Evolutionary conservation across 441 rosid species (phyloP), one percentile per base, ranked within the genome.

Genomic region (Aleurites moluccanus): DNA sequence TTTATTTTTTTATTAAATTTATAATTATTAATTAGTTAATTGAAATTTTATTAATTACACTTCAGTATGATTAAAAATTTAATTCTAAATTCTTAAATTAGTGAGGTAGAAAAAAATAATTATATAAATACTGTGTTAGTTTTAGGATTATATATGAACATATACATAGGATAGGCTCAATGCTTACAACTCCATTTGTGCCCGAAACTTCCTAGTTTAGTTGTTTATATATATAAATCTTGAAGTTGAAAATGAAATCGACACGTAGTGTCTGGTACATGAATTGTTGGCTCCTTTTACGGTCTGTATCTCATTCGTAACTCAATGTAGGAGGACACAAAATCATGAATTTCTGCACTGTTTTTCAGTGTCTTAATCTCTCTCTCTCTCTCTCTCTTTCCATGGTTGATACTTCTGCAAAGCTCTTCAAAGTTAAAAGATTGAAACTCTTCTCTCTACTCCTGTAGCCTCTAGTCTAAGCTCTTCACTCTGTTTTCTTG

Each of bases 391-490:
- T 55, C 71, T 74, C 78, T 53, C 73, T 69, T 69, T 52, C 67
- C 50, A 65, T 76, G 55, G 56, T 72, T 73, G 50, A 63, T 33
- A 28, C 53, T 3, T 55, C 59, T 73, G 25, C 50, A 75, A 70
- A 53, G 10, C 50, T 56, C 64, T n/a, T 59, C 57, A 33, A 38
- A 66, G 20, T 4, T 52, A 2, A 69, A 33, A 35, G n/a, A 13
- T 56, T 11, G 18, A 56, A 66, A 55, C 30, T 76, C 57, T 53
- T 73, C 45, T 40, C 64, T 73, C 53, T 74, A 68, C 73, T 71
- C 72, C 64, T 69, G 52, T 67, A 62, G 52, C 67, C 27, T 77
- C 80, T 62, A 55, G 75, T 14, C 76, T 2, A 18, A 10, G 4
- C 21, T 11, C 3, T 25, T 45, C 40, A 7, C 40, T 70, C 50